Evolutionary conservation across 2,329 filamentous ascomycete genomes (phyloP), one percentile per base, ranked within the genome.

Genomic region (Talaromyces sp.): DNA sequence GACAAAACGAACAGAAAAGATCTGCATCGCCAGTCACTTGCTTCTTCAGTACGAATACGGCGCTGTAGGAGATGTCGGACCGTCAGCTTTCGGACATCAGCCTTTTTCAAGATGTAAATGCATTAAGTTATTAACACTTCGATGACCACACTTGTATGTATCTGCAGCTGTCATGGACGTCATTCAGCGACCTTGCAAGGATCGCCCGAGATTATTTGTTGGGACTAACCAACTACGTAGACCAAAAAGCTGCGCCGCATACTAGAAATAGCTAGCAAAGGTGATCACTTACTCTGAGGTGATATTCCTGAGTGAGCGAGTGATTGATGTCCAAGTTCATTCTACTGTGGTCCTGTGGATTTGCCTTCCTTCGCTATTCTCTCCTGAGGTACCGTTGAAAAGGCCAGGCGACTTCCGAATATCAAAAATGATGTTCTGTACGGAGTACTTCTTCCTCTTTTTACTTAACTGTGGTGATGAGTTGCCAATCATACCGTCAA

Each of bases 161-260:
- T 55, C 19, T 55, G 53, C 53, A 55, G 40, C 53, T 55, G 53
- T 55, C 53, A 55, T 37, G 53, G 22, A 45, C 53, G 53, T 13
- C 53, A 55, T 43, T 40, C 53, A 46, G 33, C 28, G 21, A 48
- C 41, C 50, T 56, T 50, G 35, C 35, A 35, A 43, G 50, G 43
- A 48, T 56, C 54, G 43, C 10, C 43, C 25, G 41, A 50, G 33
- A 56, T n/a, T n/a, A n/a, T n/a, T n/a, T n/a, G n/a, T n/a, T n/a
- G n/a, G n/a, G n/a, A n/a, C n/a, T n/a, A n/a, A n/a, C n/a, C n/a
- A n/a, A n/a, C n/a, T n/a, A n/a, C n/a, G n/a, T n/a, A n/a, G n/a
- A n/a, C n/a, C n/a, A n/a, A n/a, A n/a, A n/a, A n/a, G n/a, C n/a
- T n/a, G n/a, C n/a, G n/a, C n/a, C n/a, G n/a, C n/a, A n/a, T n/a